These are phyloP conservation scores for Tulasnella sp. DNA, from an alignment of 768 basidiomycete genomes.

Conservation along the genomic window DNA sequence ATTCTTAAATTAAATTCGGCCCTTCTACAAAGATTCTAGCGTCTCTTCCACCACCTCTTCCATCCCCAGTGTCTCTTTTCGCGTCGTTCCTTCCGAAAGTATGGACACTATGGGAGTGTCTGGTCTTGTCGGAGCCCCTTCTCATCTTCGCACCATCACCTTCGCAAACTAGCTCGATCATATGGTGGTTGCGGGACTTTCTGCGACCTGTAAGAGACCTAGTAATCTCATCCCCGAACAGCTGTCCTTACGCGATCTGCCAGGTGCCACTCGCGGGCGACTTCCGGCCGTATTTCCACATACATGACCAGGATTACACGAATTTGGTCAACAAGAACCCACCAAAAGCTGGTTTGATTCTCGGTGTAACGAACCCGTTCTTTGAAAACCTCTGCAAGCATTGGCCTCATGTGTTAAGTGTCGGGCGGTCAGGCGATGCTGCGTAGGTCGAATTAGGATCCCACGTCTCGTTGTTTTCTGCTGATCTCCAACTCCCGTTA, in stretches of 20 bases:
- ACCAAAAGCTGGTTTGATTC: constrained; percentile 61
- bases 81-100: constrained; percentile 28
- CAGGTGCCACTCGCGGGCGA: constrained; percentile 79
- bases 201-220: constrained; percentile 58
- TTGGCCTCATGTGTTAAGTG: constrained; percentile 68
- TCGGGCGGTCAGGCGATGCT: constrained; percentile 35
- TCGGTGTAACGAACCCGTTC: constrained; percentile 85
- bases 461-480: neutral
- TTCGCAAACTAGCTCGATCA: constrained; percentile 68
- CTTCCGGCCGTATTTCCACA: constrained; percentile 89
- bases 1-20: neutral
- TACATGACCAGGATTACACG: constrained; percentile 80
- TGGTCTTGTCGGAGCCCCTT: constrained; percentile 82
- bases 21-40: constrained; percentile 23
- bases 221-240: neutral
- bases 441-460: constrained; percentile 1
- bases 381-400: constrained; percentile 68
- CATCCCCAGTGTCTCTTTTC: constrained; percentile 25
- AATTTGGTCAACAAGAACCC: constrained; percentile 67
- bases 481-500: neutral
- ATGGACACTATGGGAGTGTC: constrained; percentile 71
- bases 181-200: constrained; percentile 88
- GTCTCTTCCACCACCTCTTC: constrained; percentile 20
- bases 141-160: constrained; percentile 73
- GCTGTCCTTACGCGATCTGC: neutral